Evolutionary conservation across 208 protist genomes (phyloP), one percentile per base, ranked within the genome.

Genomic region (Acanthamoeba triangularis): DNA sequence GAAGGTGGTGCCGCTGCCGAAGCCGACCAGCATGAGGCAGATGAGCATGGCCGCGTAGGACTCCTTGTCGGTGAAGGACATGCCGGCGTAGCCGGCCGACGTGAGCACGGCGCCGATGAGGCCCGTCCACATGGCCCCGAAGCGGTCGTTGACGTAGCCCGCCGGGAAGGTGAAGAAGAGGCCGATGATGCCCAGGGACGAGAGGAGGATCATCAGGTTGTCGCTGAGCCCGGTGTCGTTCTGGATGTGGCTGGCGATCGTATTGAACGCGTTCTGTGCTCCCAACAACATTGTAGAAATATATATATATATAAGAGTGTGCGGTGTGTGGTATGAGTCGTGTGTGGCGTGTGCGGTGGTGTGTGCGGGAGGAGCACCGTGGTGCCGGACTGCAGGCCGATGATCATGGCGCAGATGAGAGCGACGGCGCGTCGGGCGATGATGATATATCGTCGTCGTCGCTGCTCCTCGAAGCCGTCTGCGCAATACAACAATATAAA

Each of bases 31-130:
- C 44, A 59, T 85, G 28, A 85, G 25, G 47, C 78, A 85, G 37
- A 85, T 85, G 28, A 85, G 28, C 78, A 85, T 85, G 20, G 47
- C 37, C 44, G 78, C 28, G 47, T 85, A 85, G 47, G 78, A 41
- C 13, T 85, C 78, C 78, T 85, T 85, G 78, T 85, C 47, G 25
- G 78, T 85, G 47, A 85, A 85, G 35, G 78, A 85, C 78, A 85
- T 85, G 47, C 44, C 78, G 25, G 47, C 44, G 30, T 85, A 85
- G 35, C 44, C 78, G 20, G 47, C 37, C 23, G 78, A 85, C 18
- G 78, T 59, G 47, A 85, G 78, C 37, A 85, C 78, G 28, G 78
- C 78, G 47, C 78, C 78, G 28, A 85, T 33, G 25, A 85, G 47
- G 7, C 44, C 37, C 28, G 78, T 59, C 25, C 18, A n/a, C 78